Evolutionary conservation across 345 rosid genomes (phyloP), one percentile per base, ranked within the genome.

Genomic region (Acer saccharum): DNA sequence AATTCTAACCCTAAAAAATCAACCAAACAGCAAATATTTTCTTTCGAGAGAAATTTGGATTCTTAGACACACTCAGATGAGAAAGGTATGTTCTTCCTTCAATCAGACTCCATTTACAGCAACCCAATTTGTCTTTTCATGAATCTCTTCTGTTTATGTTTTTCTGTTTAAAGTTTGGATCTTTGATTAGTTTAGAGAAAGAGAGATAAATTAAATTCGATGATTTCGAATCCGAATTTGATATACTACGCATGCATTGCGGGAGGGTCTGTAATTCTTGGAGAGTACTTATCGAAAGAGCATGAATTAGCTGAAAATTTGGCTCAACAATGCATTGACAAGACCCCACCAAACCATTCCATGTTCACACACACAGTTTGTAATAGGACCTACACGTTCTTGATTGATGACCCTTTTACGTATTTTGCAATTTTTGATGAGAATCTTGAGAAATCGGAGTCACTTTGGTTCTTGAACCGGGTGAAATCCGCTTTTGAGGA

Each of bases 281-380:
- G 91, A 6, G 90, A 96, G 64, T 90, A 84, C 80, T 85, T 77
- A 4, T 80, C 89, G 14, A 81, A 82, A 55, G 87, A 87, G 43
- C 78, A 88, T 20, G 94, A 86, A 32, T 88, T 96, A 10, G 20
- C 69, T 77, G 88, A 79, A 77, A 72, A 76, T 21, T 57, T 90
- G 55, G 98, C 90, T 16, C 79, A 72, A 23, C 27, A 80, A 84
- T 96, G 97, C 87, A 82, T 94, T 73, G 86, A 87, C 72, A 83
- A 77, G 32, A 77, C 98, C 72, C 99, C 99, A 39, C 87, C 83
- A 0, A 72, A 86, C 78, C 99, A 96, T 88, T 86, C 94, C 10
- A 46, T 78, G 68, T 96, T 94, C 83, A 90, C 92, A 46, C 97
- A 94, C 39, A 91, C 99, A 18, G 83, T 77, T 68, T 74, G 80